These are phyloP conservation scores for Ogataea nakhonphanomensis DNA, from an alignment of 805 yeast genomes.

Conservation along the genomic window DNA sequence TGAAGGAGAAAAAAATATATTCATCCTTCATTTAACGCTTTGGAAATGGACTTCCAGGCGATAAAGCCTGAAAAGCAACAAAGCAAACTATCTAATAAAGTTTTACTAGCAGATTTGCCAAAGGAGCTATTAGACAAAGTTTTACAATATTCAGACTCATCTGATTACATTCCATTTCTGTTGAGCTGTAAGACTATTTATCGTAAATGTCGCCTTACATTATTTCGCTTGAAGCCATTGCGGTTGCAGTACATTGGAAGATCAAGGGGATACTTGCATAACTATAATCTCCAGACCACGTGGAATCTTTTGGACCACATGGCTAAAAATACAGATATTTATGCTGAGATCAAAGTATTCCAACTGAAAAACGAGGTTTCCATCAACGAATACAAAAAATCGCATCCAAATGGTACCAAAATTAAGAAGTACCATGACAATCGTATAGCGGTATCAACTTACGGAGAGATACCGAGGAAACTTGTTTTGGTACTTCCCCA, in stretches of 20 bases:
- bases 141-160: constrained; percentile 9
- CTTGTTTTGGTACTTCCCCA: constrained; percentile 7
- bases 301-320: constrained; percentile 11
- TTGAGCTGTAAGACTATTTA: constrained; percentile 19
- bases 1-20: constrained; percentile 7
- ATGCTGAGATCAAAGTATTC: constrained; percentile 14
- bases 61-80: not conserved
- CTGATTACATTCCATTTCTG: constrained; percentile 19
- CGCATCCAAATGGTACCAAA: not conserved
- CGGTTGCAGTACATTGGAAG: constrained; percentile 16
- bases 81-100: not conserved
- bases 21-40: constrained; percentile 5
- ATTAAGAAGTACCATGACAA: not conserved
- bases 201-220: constrained; percentile 17
- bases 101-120: constrained; percentile 18
- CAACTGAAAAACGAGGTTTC: constrained; percentile 14
- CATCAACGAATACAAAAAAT: constrained; percentile 3
- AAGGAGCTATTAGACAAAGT: constrained; percentile 26
- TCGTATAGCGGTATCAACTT: not conserved
- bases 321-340: constrained; percentile 12
- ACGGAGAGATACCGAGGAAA: constrained; percentile 8
- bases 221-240: constrained; percentile 19
- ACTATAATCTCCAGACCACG: constrained; percentile 12
- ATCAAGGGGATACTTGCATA: constrained; percentile 2
- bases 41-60: constrained; percentile 4